Evolutionary conservation across 2,329 filamentous ascomycete genomes (phyloP), one percentile per base, ranked within the genome.

Genomic region (Ampelomyces quisqualis): DNA sequence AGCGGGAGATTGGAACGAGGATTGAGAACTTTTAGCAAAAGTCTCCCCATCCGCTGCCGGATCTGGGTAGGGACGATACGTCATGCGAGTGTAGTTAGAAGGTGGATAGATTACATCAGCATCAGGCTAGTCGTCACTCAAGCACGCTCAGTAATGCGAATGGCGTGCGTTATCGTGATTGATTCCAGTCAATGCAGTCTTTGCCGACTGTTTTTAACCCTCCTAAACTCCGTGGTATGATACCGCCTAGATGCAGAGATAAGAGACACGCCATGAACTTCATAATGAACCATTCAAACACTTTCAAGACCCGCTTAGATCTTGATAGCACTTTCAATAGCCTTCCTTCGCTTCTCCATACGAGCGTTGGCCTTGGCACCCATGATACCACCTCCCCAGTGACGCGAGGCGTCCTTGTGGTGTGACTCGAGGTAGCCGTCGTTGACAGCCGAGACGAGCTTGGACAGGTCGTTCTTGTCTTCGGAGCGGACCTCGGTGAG

Each of bases 341-440:
- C 90, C 86, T 96, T 96, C 77, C 86, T 82, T 81, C 88, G 89
- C 87, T 95, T 96, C 74, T 82, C 79, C 69, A 78, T 77, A 64
- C 78, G 76, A 55, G 81, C 83, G 60, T 82, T 83, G 70, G 93
- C 90, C 88, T 98, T 98, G 73, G 85, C 80, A 69, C 93, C 84
- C 90, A 98, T 96, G 79, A 98, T 96, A 76, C 94, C 94, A 82
- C 93, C 93, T 79, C 94, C 93, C 93, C 94, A 98, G 78, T 91
- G 88, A 73, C 86, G 85, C 76, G 89, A 86, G 67, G 81, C 76
- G 71, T 90, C 86, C 78, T 97, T 91, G 74, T 88, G 88, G 84
- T 95, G 94, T 38, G 49, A 47, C 76, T 94, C 90, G 67, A 88
- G 77, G 83, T 95, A 98, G 62, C 91, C 93, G 69, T 97, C 91